Conservation (phyloP, 2,329 filamentous ascomycete species). For the Ophiosphaerella korrae region DNA sequence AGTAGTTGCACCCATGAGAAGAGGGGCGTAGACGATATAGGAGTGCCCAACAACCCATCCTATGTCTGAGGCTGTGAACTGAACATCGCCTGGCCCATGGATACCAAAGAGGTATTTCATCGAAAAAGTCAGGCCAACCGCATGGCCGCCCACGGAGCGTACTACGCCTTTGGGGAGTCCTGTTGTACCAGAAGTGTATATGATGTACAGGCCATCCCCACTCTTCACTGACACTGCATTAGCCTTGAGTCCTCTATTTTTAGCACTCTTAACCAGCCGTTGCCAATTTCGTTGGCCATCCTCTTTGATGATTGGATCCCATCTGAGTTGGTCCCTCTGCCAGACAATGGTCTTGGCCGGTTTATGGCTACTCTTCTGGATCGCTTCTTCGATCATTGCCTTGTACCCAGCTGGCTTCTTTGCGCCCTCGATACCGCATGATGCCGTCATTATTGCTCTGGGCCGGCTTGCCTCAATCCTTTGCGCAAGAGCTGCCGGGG, state of each 20-base stretch:
- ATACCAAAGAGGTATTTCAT: conserved; percentile 84
- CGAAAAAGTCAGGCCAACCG: conserved; percentile 80
- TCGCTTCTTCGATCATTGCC: conserved; percentile 75
- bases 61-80: conserved; percentile 82
- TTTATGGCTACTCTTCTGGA: conserved; percentile 70
- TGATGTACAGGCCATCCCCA: conserved; percentile 83
- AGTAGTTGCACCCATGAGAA: conserved; percentile 83
- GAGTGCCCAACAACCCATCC: conserved; percentile 81
- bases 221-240: conserved; percentile 79
- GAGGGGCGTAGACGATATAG: conserved; percentile 87
- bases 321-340: conserved; percentile 78
- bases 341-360: conserved; percentile 77
- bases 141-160: conserved; percentile 82
- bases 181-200: conserved; percentile 85
- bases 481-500: conserved; percentile 78
- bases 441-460: conserved; percentile 80
- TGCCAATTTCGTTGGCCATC: conserved; percentile 81
- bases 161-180: conserved; percentile 83
- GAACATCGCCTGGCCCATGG: conserved; percentile 80
- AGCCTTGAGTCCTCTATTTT: conserved; percentile 68
- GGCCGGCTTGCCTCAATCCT: conserved; percentile 83
- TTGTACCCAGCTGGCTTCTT: conserved; percentile 79
- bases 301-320: conserved; percentile 71
- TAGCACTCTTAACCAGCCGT: conserved; percentile 72
- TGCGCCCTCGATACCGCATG: conserved; percentile 85